Conservation (phyloP, 2,329 filamentous ascomycete species). For the Helotiales sp. region DNA sequence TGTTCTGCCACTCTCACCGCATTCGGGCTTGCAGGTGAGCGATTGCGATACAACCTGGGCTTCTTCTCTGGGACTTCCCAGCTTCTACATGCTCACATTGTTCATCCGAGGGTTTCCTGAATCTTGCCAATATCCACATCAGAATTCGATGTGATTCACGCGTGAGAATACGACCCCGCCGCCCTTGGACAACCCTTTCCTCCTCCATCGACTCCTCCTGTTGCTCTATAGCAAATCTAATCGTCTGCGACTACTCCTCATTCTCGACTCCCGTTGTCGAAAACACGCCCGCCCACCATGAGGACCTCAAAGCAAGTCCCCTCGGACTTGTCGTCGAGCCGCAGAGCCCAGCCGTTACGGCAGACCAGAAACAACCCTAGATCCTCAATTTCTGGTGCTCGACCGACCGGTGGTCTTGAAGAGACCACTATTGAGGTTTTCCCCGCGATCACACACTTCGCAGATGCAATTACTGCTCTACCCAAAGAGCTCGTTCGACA, state of each 20-base stretch:
- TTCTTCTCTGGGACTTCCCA: too few species aligned
- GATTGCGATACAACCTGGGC: too few species aligned
- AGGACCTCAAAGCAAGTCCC: slow-evolving; percentile 34
- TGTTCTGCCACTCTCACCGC: too few species aligned
- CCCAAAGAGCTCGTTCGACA: slow-evolving; percentile 95
- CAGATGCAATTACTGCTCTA: slow-evolving; percentile 87
- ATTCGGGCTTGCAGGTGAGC: too few species aligned
- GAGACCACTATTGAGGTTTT: slow-evolving; percentile 66
- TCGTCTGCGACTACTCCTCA: too few species aligned
- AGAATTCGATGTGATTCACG: slow-evolving; percentile 10
- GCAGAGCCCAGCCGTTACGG: slow-evolving; percentile 63
- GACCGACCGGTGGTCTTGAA: slow-evolving; percentile 43
- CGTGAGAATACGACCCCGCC: background rate
- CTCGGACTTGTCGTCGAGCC: slow-evolving; percentile 43
- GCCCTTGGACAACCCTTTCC: background rate
- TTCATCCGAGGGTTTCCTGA: background rate
- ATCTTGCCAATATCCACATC: background rate
- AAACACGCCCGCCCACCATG: slow-evolving; percentile 30
- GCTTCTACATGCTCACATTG: background rate
- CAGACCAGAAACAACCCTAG: slow-evolving; percentile 67
- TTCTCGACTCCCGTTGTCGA: slow-evolving; percentile 1
- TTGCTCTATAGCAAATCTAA: background rate
- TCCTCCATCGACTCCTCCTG: background rate
- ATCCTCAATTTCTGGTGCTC: slow-evolving; percentile 49
- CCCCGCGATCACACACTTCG: slow-evolving; percentile 72